These are phyloP conservation scores for Cicer yamashitae DNA, from an alignment of 306 rosid species.

Conservation along the genomic window DNA sequence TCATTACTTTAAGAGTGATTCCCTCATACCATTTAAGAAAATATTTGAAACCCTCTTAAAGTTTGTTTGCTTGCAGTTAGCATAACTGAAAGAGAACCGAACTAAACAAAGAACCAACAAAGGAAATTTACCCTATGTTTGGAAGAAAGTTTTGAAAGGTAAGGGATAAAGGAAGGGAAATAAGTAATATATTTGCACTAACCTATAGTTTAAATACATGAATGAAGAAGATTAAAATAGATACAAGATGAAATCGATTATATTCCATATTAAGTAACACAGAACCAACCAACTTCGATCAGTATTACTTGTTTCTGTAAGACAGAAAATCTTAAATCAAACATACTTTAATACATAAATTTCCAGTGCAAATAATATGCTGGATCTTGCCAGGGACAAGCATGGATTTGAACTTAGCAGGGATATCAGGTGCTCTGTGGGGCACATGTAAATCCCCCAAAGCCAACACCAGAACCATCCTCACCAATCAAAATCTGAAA, in stretches of 20 bases:
- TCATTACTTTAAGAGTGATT: neutral
- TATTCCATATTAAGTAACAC: slow-evolving; percentile 2
- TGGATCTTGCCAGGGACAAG: slow-evolving; percentile 99
- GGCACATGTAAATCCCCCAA: slow-evolving; percentile 98
- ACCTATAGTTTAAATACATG: no score
- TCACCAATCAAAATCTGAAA: slow-evolving; percentile 55
- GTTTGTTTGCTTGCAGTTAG: neutral
- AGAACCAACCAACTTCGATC: neutral
- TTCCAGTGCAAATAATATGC: slow-evolving; percentile 92
- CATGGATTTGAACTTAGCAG: slow-evolving; percentile 99
- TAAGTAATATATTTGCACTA: no score
- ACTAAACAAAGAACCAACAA: slow-evolving; percentile 3
- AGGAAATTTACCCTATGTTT: neutral
- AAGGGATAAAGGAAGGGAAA: no score
- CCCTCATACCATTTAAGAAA: slow-evolving; percentile 1
- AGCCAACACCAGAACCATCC: slow-evolving; percentile 96
- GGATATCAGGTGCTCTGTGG: slow-evolving; percentile 94
- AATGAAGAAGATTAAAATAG: slow-evolving; percentile 7
- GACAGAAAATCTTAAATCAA: neutral
- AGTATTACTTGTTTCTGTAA: slow-evolving; percentile 6
- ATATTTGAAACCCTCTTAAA: neutral
- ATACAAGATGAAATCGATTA: slow-evolving; percentile 8
- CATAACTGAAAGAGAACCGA: neutral
- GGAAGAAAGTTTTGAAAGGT: no score
- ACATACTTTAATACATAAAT: slow-evolving; percentile 85